phyloP scores from a whole-genome alignment of 805 yeast genomes.

The Candida mattraensis region DNA sequence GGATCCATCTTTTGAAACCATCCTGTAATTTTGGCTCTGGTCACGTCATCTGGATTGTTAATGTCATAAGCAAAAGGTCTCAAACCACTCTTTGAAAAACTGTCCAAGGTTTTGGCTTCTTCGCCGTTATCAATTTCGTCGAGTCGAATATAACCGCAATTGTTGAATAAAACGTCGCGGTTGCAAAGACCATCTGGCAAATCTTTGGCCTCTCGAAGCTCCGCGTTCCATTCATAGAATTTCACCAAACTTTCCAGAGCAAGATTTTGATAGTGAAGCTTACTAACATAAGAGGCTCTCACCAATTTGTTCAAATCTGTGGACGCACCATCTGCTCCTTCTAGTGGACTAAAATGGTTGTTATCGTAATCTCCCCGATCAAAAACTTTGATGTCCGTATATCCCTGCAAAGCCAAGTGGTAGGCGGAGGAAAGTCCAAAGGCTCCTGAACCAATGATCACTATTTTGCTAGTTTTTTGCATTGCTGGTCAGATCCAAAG shows the following conservation, averaged over 20 bases:
- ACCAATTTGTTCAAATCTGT: slow-evolving; percentile 37
- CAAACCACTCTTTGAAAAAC: slow-evolving; percentile 27
- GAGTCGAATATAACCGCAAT: slow-evolving; percentile 26
- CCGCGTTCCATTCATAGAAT: slow-evolving; percentile 9
- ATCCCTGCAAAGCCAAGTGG: slow-evolving; percentile 36
- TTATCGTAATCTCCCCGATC: slow-evolving; percentile 32
- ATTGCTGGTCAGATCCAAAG: too few relatives aligned
- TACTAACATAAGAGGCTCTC: slow-evolving; percentile 34
- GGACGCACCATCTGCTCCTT: slow-evolving; percentile 37
- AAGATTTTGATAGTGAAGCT: slow-evolving; percentile 29
- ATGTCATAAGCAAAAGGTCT: slow-evolving; percentile 29
- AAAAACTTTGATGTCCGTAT: slow-evolving; percentile 33
- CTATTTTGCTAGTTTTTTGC: slow-evolving; percentile 21
- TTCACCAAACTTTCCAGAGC: slow-evolving; percentile 19
- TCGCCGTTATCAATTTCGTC: slow-evolving; percentile 24
- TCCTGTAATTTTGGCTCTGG: slow-evolving; percentile 33
- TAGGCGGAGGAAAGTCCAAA: slow-evolving; percentile 50
- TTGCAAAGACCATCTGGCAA: slow-evolving; percentile 2
- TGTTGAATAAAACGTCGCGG: slow-evolving; percentile 4
- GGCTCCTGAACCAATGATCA: slow-evolving; percentile 51
- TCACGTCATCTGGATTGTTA: slow-evolving; percentile 28
- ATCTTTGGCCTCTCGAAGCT: slow-evolving; percentile 2
- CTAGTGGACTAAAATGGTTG: slow-evolving; percentile 26
- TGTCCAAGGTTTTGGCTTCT: slow-evolving; percentile 16
- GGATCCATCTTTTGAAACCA: slow-evolving; percentile 25